Evolutionary conservation across 225 moss, liverwort and hornwort species (phyloP).

Genomic region (Marchantia paleacea): DNA sequence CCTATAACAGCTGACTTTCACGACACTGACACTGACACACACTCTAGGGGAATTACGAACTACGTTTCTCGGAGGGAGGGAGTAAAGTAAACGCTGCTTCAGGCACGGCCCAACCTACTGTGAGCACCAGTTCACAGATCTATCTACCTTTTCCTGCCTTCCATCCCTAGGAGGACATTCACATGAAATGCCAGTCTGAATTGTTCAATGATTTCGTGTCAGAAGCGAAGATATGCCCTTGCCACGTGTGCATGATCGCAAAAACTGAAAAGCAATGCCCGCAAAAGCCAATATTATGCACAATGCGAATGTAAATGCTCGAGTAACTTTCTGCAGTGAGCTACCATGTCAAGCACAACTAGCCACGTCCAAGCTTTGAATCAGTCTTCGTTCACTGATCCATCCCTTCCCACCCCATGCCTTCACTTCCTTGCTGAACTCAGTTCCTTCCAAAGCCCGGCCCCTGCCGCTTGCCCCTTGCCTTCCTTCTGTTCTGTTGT

Average conservation of each 20-base stretch:
- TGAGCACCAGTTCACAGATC: not conserved
- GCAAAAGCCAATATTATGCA: conserved; percentile 2
- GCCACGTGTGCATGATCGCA: conserved; percentile 5
- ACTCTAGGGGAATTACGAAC: not conserved
- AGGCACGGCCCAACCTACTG: not conserved
- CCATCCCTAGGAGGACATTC: not conserved
- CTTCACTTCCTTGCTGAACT: not conserved
- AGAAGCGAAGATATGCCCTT: not conserved
- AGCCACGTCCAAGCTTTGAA: not conserved
- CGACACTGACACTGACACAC: not conserved
- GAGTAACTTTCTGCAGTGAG: not conserved
- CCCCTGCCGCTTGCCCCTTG: no score
- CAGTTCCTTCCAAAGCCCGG: no score
- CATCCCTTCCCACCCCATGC: not conserved
- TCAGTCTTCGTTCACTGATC: not conserved
- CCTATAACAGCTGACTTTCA: not conserved
- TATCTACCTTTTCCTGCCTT: not conserved
- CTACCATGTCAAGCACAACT: not conserved
- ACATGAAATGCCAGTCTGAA: not conserved
- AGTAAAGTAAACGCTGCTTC: not conserved
- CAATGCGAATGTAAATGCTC: not conserved
- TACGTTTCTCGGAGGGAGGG: not conserved
- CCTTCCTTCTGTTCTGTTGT: no score
- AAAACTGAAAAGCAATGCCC: not conserved
- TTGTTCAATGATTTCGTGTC: conserved; percentile 3